Evolutionary conservation across 2,329 filamentous ascomycete genomes (phyloP), one percentile per base, ranked within the genome.

Genomic region (Trichophyton mentagrophytes): DNA sequence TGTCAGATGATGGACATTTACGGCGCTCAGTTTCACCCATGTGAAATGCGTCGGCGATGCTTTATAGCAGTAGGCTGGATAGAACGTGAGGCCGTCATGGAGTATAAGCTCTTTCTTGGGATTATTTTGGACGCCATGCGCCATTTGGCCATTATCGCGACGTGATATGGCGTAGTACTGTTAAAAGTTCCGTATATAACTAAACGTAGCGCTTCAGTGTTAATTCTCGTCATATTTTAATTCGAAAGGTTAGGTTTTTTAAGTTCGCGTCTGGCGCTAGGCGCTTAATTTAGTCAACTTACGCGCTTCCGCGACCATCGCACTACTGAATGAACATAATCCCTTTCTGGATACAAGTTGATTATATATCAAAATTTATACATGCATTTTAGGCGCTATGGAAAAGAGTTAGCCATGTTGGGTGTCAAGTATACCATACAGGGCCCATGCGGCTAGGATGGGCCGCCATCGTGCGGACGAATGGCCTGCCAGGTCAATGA

Each of bases 11-110:
- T 82, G 81, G 44, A 86, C 76, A 70, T 84, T 80, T 30, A 74
- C 72, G 15, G 76, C 76, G 0, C 79, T 79, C 64, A 86, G 74
- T 68, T 84, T 84, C 70, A 84, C 83, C 84, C 84, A 86, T 68
- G 76, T 69, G 72, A 80, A 78, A 71, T 79, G 84, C 7, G 84
- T 86, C n/a, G 80, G 79, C 4, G 84, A 85, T 40, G 76, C 77
- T 55, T 73, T 71, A 70, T 83, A 85, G 74, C 81, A 85, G 69
- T 79, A 83, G 42, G 79, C 79, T 15, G 83, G 81, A 64, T 85
- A 84, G 64, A 82, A 79, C 25, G 66, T 27, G 17, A 59, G 42
- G 27, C n/a, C n/a, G 20, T 33, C 42, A n/a, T 42, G 33, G 13
- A 25, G 27, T 30, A n/a, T 13, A 53, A 7, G 13, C 2, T 53